Evolutionary conservation across 163 green algal genomes (phyloP), one percentile per base, ranked within the genome.

Genomic region (Scenedesmus sp.): DNA sequence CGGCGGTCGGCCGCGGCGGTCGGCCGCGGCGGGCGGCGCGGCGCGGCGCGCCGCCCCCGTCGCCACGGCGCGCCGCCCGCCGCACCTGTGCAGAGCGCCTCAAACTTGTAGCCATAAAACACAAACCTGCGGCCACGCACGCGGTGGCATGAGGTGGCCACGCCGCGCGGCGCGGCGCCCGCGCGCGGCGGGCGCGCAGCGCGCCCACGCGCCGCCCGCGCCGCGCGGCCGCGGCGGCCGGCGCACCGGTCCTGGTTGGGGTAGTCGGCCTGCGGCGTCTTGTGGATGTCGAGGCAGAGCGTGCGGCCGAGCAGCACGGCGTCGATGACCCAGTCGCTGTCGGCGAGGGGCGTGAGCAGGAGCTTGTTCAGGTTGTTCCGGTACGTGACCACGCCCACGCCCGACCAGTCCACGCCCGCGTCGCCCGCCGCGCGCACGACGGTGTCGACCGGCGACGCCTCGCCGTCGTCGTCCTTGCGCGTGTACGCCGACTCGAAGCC

Each of bases 71-170:
- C 64, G 50, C 53, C 34, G 3, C 31, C 29, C 4, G 15, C 54
- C 57, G 39, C 70, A 56, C 75, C 78, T 2, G 84, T 91, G 54
- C 78, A 87, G 17, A 85, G 44, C 4, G 87, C 62, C 72, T 92
- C 87, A 85, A 92, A 92, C 48, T 89, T 80, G 78, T 92, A 92
- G 13, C 74, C 88, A 57, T 90, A 92, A 77, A 87, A 87, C n/a
- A n/a, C n/a, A n/a, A n/a, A n/a, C n/a, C n/a, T n/a, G n/a, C n/a
- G n/a, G n/a, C n/a, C n/a, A n/a, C n/a, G n/a, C n/a, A n/a, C n/a
- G n/a, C n/a, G n/a, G n/a, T n/a, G n/a, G n/a, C n/a, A n/a, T n/a
- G n/a, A n/a, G n/a, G n/a, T n/a, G n/a, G n/a, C n/a, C n/a, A n/a
- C n/a, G n/a, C n/a, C n/a, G n/a, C n/a, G n/a, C n/a, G n/a, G n/a